Evolutionary conservation across 345 rosid genomes (phyloP).

Genomic region (Aquilaria sinensis): DNA sequence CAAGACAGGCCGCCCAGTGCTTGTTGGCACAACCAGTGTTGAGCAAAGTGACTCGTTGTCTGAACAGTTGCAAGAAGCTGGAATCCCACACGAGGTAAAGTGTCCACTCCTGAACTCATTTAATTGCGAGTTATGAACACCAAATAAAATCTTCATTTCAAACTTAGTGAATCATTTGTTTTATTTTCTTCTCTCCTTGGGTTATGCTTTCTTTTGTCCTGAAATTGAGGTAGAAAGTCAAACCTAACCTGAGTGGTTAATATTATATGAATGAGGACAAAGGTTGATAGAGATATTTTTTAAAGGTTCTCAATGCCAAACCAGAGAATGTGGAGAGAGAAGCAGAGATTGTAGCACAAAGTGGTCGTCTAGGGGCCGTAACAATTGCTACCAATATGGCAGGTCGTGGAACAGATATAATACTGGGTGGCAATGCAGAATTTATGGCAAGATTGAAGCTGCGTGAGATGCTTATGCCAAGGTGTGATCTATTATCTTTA

Average conservation of each 20-base stretch:
- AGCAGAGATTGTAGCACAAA: constrained; percentile 99
- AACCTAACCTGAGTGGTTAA: neutral
- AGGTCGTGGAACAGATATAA: constrained; percentile 98
- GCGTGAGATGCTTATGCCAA: constrained; percentile 97
- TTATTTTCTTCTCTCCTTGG: neutral
- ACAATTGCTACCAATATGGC: constrained; percentile 99
- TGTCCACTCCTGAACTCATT: neutral
- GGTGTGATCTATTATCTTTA: constrained; percentile 35
- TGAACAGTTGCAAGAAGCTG: constrained; percentile 70
- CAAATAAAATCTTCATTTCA: neutral
- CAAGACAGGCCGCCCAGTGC: constrained; percentile 88
- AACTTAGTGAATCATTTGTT: no score
- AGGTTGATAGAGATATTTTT: constrained; percentile 19
- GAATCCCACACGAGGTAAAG: constrained; percentile 87
- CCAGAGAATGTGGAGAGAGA: constrained; percentile 99
- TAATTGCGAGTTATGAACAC: no score
- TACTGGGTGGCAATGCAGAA: constrained; percentile 96
- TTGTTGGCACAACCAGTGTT: constrained; percentile 98
- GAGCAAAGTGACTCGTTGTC: constrained; percentile 96
- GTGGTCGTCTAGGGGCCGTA: constrained; percentile 96
- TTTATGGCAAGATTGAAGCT: constrained; percentile 98
- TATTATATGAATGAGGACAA: neutral
- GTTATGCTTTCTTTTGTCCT: neutral
- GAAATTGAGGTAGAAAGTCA: neutral
- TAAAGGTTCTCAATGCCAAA: constrained; percentile 94